Percentiles rank a stretch among this genome's conserved stretches.
These are phyloP conservation scores for Senna siamea DNA, from an alignment of 306 rosid genomes.

Conservation along the genomic window DNA sequence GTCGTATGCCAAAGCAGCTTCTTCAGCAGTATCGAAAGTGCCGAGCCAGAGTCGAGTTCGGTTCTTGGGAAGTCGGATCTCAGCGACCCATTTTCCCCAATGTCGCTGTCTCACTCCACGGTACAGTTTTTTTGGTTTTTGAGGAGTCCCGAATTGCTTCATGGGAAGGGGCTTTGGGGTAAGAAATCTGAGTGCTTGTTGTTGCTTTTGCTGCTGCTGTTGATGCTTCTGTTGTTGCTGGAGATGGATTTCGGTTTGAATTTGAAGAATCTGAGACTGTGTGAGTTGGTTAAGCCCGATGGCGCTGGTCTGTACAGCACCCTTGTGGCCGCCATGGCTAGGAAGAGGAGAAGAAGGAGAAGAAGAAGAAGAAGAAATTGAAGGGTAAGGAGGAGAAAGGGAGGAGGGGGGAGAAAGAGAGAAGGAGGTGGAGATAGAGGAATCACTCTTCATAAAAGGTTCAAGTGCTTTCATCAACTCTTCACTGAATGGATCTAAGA, in stretches of 20 bases:
- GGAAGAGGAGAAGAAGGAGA: too few relatives aligned
- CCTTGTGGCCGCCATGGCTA: too few relatives aligned
- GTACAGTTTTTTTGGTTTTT: conserved; percentile 67
- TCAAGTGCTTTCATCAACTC: conserved; percentile 77
- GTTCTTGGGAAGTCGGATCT: conserved; percentile 89
- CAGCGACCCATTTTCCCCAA: conserved; percentile 99
- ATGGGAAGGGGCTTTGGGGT: conserved; percentile 61
- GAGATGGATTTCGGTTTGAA: conserved; percentile 68
- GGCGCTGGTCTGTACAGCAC: conserved; percentile 47
- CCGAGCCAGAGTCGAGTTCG: conserved; percentile 96
- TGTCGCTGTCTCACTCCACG: conserved; percentile 93
- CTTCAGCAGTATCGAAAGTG: conserved; percentile 86
- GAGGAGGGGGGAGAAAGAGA: conserved; percentile 9
- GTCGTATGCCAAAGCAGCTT: conserved; percentile 91
- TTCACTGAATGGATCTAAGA: conserved; percentile 60
- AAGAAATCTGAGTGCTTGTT: conserved; percentile 11
- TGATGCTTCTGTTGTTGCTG: conserved; percentile 43
- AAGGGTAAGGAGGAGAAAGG: conserved; percentile 7
- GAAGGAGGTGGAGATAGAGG: conserved; percentile 30
- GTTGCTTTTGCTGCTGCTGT: conserved; percentile 39
- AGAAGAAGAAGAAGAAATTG: neutral
- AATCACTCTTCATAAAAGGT: conserved; percentile 69
- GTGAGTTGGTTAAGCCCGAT: conserved; percentile 77
- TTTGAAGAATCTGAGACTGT: conserved; percentile 72
- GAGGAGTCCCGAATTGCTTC: conserved; percentile 51